Base-by-base conservation (phyloP, 169 alveolate genomes). In the Sarcocystis neurona region DNA sequence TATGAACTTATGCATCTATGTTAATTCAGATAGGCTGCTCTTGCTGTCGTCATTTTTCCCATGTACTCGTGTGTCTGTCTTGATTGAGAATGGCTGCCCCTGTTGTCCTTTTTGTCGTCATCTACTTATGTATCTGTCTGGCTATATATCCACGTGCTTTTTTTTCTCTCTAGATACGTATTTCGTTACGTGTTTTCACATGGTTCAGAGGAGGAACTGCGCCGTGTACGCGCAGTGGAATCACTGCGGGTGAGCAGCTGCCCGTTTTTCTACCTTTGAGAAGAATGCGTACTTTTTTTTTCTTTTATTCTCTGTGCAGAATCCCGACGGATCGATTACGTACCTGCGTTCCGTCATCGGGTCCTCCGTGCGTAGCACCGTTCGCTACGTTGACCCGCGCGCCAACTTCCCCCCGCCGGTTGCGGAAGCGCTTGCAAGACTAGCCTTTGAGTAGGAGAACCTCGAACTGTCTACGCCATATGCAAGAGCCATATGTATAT, bases 361-460 rank as follows among this genome's bases (percentile, higher is more conserved):
- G 4, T 27, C 77, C 8, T 68, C 56, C 82, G 18, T 68, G 12
- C 41, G 58, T 41, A 39, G 89, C 41, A 46, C 56, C 63, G 34
- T 75, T 5, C 30, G 68, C 50, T 41, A 39, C 63, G 78, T 63
- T 20, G 91, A 86, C 53, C 43, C 91, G 74, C 91, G 68, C 37
- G 91, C 86, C 0, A 68, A 68, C 2, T 74, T 50, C 47, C 85
- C 86, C 10, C 79, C 91, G 1, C 43, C 39, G 30, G 53, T 74
- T 39, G 63, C 72, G 20, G 56, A 86, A 5, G 37, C 75, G 39
- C 63, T 58, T 10, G 85, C 86, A 1, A 78, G 48, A 10, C 68
- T 84, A 0, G 89, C 89, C 63, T 32, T 84, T 53, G 68, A 68
- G 72, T 84, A 8, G 30, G 78, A 15, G 44, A 34, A 8, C 15